Evolutionary conservation across 2,329 filamentous ascomycete genomes (phyloP).

Genomic region (Periconia digitata): DNA sequence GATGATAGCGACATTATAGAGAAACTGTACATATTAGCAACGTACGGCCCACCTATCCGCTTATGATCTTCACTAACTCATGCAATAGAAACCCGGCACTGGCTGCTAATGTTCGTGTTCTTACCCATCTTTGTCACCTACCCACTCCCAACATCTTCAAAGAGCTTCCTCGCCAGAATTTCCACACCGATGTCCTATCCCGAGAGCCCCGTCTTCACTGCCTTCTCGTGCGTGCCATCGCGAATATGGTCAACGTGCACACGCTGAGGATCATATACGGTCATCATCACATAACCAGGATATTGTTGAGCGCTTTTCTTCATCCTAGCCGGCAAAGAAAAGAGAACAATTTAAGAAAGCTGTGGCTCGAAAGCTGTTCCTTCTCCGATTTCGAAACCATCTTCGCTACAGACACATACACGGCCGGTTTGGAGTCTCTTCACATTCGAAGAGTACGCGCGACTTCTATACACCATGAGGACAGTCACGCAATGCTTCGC

Average conservation of each 20-base stretch:
- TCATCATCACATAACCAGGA: conserved; percentile 45
- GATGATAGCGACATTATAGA: conserved; percentile 48
- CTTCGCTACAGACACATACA: conserved; percentile 20
- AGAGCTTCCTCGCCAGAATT: conserved; percentile 45
- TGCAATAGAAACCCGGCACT: conserved; percentile 40
- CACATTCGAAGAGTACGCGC: conserved; percentile 46
- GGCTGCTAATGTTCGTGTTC: conserved; percentile 45
- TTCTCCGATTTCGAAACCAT: conserved; percentile 29
- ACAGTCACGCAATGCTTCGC: conserved; percentile 19
- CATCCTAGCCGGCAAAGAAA: conserved; percentile 30
- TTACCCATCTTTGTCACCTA: conserved; percentile 51
- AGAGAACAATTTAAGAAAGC: conserved; percentile 36
- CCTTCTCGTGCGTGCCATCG: conserved; percentile 42
- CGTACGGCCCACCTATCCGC: conserved; percentile 19
- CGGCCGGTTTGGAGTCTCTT: conserved; percentile 43
- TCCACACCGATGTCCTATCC: conserved; percentile 44
- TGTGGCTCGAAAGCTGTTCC: conserved; percentile 52
- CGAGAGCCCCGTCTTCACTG: conserved; percentile 43
- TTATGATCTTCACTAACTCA: conserved; percentile 10
- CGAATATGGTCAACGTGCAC: conserved; percentile 46
- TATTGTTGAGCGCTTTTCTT: conserved; percentile 45
- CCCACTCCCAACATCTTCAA: conserved; percentile 48
- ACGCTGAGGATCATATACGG: conserved; percentile 50
- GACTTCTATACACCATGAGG: conserved; percentile 12
- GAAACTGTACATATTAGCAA: conserved; percentile 46